Conservation (phyloP, 345 rosid species). For the Bruguiera sexangula region DNA sequence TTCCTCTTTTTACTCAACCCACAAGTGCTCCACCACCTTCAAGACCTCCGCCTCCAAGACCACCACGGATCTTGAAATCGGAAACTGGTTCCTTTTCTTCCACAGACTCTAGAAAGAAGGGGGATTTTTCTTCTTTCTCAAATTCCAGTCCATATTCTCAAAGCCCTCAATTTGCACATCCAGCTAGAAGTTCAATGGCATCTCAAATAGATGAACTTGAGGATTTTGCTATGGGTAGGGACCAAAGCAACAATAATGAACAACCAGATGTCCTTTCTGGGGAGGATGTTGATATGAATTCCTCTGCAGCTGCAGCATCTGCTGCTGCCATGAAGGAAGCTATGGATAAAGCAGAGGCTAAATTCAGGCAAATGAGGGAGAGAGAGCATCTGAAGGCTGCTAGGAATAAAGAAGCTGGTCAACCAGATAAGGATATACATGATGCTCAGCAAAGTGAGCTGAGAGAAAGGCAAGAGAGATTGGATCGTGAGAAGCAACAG, state of each 20-base stretch:
- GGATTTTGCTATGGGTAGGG: conserved; percentile 57
- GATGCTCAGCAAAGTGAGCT: conserved; percentile 59
- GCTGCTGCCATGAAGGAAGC: conserved; percentile 98
- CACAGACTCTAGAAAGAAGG: conserved; percentile 46
- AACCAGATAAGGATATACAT: conserved; percentile 40
- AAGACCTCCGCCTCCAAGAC: conserved; percentile 98
- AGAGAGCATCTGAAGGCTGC: conserved; percentile 64
- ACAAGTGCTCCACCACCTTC: conserved; percentile 86
- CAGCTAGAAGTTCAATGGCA: conserved; percentile 39
- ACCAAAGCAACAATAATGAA: conserved; percentile 41
- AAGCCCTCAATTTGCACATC: conserved; percentile 39
- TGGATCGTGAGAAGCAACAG: conserved; percentile 51
- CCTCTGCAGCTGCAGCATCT: conserved; percentile 75
- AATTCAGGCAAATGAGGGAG: conserved; percentile 87
- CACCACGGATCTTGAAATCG: conserved; percentile 50
- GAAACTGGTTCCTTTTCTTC: conserved; percentile 39
- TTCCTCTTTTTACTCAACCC: conserved; percentile 83
- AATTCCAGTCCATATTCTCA: conserved; percentile 46
- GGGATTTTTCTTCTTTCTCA: conserved; percentile 43
- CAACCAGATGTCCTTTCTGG: conserved; percentile 40
- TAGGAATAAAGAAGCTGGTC: conserved; percentile 62
- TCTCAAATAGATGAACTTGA: conserved; percentile 79
- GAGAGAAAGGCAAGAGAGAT: conserved; percentile 55
- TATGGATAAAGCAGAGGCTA: conserved; percentile 96
- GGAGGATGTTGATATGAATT: conserved; percentile 53